Conservation (phyloP, 176 grass and related monocot genomes). For the Oryza rufipogon region DNA sequence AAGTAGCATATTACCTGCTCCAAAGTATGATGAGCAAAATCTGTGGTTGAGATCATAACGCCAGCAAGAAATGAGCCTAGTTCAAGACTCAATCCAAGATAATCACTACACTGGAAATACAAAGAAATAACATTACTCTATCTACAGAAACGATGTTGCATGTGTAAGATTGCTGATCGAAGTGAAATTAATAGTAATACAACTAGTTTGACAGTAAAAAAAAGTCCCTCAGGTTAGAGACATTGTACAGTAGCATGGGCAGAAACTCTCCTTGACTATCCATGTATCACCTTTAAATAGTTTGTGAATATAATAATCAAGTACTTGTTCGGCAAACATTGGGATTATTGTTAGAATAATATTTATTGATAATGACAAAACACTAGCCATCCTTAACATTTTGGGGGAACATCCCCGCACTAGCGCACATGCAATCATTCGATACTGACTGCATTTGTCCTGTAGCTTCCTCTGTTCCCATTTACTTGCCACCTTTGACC, state of each 20-base stretch:
- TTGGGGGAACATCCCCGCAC: slow-evolving; percentile 15
- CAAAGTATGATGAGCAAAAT: slow-evolving; percentile 94
- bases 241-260: background rate
- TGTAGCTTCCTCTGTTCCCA: no score
- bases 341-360: background rate
- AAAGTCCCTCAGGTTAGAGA: background rate
- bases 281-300: background rate
- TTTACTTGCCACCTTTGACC: no score
- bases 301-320: slow-evolving; percentile 17
- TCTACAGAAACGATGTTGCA: slow-evolving; percentile 8
- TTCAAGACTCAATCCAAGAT: slow-evolving; percentile 95
- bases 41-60: slow-evolving; percentile 96
- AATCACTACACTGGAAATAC: slow-evolving; percentile 88
- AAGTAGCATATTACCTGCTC: slow-evolving; percentile 80
- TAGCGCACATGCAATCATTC: slow-evolving; percentile 15
- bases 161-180: background rate
- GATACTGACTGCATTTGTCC: slow-evolving; percentile 20
- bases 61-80: slow-evolving; percentile 98
- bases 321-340: background rate
- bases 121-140: slow-evolving; percentile 55
- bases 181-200: background rate
- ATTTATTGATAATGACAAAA: slow-evolving; percentile 17
- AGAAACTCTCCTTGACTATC: background rate
- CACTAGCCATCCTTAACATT: background rate
- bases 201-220: background rate